Percentiles rank a stretch among this genome's conserved stretches.
phyloP scores from a whole-genome alignment of 129 eudicot genomes.

The Glebionis coronaria region DNA sequence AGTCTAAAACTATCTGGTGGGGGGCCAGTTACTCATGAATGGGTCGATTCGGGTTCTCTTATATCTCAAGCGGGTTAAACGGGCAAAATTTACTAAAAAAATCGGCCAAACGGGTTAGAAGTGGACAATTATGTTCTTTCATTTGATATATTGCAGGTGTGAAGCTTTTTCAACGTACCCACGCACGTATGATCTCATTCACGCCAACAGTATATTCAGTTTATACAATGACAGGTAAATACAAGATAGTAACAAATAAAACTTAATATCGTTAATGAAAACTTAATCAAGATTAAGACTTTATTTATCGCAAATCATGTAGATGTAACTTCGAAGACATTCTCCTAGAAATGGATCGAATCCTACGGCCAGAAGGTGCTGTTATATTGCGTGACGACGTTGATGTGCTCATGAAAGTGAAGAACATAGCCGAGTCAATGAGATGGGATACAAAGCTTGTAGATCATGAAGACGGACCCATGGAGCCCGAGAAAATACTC shows the following conservation, averaged over 20 bases:
- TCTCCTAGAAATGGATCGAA: conserved; percentile 19
- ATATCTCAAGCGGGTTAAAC: neutral
- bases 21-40: neutral
- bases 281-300: neutral
- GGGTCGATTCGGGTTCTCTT: neutral
- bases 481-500: conserved; percentile 16
- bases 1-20: no score
- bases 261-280: neutral
- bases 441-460: conserved; percentile 24
- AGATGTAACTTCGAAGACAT: conserved; percentile 24
- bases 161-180: conserved; percentile 28
- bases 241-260: neutral
- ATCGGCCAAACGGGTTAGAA: neutral
- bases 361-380: conserved; percentile 17
- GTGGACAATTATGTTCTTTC: no score
- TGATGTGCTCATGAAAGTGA: conserved; percentile 22
- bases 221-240: conserved; percentile 20
- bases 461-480: conserved; percentile 26
- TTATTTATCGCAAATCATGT: neutral
- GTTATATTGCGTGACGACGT: conserved; percentile 24
- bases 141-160: no score
- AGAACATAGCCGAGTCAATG: conserved; percentile 12
- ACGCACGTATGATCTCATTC: conserved; percentile 18
- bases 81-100: neutral
- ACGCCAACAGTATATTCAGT: conserved; percentile 19